phyloP scores from a whole-genome alignment of 495 filamentous ascomycete genomes.

The Mycothermus thermophilus region DNA sequence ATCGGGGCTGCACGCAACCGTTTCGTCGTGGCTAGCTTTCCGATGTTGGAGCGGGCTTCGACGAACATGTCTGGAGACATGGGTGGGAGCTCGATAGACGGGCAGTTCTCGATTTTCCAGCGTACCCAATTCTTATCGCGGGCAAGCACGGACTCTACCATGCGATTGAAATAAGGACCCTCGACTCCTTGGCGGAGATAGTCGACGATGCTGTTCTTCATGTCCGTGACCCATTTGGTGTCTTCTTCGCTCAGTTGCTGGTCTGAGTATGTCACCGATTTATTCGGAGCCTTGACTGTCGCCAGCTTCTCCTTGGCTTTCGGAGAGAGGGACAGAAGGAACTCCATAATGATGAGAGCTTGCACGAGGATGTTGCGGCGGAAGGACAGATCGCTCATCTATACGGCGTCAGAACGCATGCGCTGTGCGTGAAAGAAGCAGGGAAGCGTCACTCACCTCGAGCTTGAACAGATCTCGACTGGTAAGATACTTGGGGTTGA shows the following conservation, averaged over 20 bases:
- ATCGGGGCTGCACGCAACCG: constrained; percentile 50
- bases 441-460: constrained; percentile 44
- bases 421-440: not conserved
- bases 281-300: constrained; percentile 51
- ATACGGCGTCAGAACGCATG: constrained; percentile 9
- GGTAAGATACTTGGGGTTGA: constrained; percentile 95
- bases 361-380: constrained; percentile 88
- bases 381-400: constrained; percentile 90
- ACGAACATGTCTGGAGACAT: constrained; percentile 51
- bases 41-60: constrained; percentile 48
- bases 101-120: constrained; percentile 93
- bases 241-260: constrained; percentile 70
- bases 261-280: constrained; percentile 68
- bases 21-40: constrained; percentile 50
- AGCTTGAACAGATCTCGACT: constrained; percentile 89
- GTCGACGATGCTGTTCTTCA: constrained; percentile 55
- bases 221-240: constrained; percentile 65
- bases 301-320: constrained; percentile 64
- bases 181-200: constrained; percentile 63
- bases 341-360: constrained; percentile 83
- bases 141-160: constrained; percentile 88
- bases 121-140: constrained; percentile 96
- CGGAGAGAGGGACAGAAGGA: constrained; percentile 76
- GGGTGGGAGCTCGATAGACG: constrained; percentile 61
- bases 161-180: constrained; percentile 85